A percentile compares a stretch with the other conserved stretches of the same genome.
These are phyloP conservation scores for Tetracladium setigerum DNA, from an alignment of 495 filamentous ascomycete species.

Conservation along the genomic window DNA sequence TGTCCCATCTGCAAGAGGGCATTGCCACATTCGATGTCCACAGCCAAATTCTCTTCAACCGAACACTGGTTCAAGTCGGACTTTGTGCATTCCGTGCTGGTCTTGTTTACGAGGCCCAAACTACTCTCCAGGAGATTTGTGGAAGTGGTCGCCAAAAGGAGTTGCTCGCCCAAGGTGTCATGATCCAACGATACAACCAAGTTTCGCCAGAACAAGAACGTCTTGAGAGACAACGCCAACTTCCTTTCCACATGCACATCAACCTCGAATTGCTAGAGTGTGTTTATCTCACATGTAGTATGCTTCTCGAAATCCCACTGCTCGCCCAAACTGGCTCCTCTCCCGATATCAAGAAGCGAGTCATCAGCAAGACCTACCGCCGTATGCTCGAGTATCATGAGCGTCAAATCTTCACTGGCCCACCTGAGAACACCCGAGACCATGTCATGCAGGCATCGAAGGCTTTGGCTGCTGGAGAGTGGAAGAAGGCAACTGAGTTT, in stretches of 20 bases:
- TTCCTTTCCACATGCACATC: slow-evolving; percentile 99
- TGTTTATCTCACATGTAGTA: slow-evolving; percentile 96
- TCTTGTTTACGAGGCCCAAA: slow-evolving; percentile 95
- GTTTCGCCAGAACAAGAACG: slow-evolving; percentile 96
- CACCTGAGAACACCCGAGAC: slow-evolving; percentile 96
- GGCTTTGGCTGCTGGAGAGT: slow-evolving; percentile 91
- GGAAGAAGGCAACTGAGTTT: slow-evolving; percentile 91
- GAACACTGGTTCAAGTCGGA: slow-evolving; percentile 94
- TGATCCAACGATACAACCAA: slow-evolving; percentile 91
- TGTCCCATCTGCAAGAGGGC: slow-evolving; percentile 97
- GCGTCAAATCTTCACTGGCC: slow-evolving; percentile 97
- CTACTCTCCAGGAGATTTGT: slow-evolving; percentile 93
- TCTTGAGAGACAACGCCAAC: slow-evolving; percentile 88
- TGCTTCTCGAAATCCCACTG: slow-evolving; percentile 96
- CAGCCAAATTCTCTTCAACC: slow-evolving; percentile 98
- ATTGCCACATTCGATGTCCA: slow-evolving; percentile 91
- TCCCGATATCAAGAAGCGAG: slow-evolving; percentile 91
- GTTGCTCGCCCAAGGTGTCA: slow-evolving; percentile 92
- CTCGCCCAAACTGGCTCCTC: slow-evolving; percentile 94
- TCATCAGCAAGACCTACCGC: slow-evolving; percentile 99
- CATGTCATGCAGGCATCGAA: slow-evolving; percentile 99
- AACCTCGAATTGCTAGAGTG: slow-evolving; percentile 97
- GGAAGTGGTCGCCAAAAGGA: slow-evolving; percentile 97
- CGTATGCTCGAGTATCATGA: slow-evolving; percentile 99
- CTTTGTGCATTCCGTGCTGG: slow-evolving; percentile 97